These are phyloP conservation scores for Gentiana dahurica DNA, from an alignment of 257 asterid species.

Conservation along the genomic window DNA sequence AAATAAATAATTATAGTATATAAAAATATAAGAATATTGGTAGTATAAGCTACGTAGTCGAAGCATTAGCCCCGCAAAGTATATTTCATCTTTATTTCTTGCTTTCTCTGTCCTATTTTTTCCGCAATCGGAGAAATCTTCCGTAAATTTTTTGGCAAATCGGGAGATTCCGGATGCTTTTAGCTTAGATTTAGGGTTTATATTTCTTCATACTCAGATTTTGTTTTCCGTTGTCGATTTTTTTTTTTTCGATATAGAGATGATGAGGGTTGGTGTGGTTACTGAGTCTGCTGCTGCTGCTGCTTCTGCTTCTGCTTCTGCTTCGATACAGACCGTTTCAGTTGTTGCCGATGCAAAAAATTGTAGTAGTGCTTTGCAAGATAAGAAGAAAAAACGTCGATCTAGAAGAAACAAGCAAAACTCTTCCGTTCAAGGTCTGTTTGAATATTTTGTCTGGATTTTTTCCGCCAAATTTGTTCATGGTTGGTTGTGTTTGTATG, in stretches of 20 bases:
- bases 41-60: too few relatives aligned
- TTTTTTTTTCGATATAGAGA: background rate
- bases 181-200: slow-evolving; percentile 5
- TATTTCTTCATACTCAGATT: background rate
- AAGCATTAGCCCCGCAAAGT: too few relatives aligned
- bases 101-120: background rate
- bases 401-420: slow-evolving; percentile 37
- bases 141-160: slow-evolving; percentile 16
- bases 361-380: background rate
- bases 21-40: too few relatives aligned
- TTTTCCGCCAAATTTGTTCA: background rate
- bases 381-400: slow-evolving; percentile 44
- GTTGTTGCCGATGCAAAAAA: slow-evolving; percentile 5
- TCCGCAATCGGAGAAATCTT: slow-evolving; percentile 8
- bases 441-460: background rate
- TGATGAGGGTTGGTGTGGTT: slow-evolving; percentile 17
- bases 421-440: slow-evolving; percentile 20
- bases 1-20: too few relatives aligned
- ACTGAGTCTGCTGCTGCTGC: slow-evolving; percentile 14
- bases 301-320: background rate
- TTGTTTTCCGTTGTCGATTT: background rate
- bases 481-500: background rate
- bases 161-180: slow-evolving; percentile 21
- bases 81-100: background rate
- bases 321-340: slow-evolving; percentile 10